Percentiles rank a stretch among this genome's conserved stretches.
These are phyloP conservation scores for Phytophthora chlamydospora DNA, from an alignment of 352 stramenopile species.

Conservation along the genomic window DNA sequence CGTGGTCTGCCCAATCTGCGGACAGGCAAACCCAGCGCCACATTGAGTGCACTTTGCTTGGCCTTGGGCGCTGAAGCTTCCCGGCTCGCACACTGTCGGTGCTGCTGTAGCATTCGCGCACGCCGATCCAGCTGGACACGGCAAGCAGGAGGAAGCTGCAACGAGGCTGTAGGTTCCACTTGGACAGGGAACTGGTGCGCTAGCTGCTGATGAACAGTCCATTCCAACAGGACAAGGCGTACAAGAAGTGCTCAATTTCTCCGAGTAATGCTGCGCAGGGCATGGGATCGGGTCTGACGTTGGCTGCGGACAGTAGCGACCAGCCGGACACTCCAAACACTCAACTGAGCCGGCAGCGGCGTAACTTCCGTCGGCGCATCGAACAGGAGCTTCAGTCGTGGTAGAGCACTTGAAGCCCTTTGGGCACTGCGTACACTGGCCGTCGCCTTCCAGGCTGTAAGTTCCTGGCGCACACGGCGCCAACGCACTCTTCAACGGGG, in stretches of 20 bases:
- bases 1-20: slow-evolving; percentile 41
- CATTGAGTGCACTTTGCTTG: slow-evolving; percentile 66
- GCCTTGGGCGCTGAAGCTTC: slow-evolving; percentile 52
- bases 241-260: slow-evolving; percentile 43
- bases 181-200: slow-evolving; percentile 39
- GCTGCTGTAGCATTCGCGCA: slow-evolving; percentile 37
- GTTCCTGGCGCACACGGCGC: slow-evolving; percentile 37
- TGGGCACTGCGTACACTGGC: slow-evolving; percentile 51
- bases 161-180: slow-evolving; percentile 53
- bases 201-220: slow-evolving; percentile 50
- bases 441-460: slow-evolving; percentile 52
- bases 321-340: slow-evolving; percentile 51
- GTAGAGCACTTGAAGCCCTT: slow-evolving; percentile 52
- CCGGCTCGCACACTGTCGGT: slow-evolving; percentile 51
- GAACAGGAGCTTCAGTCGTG: slow-evolving; percentile 39
- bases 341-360: slow-evolving; percentile 31
- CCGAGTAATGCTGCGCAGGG: slow-evolving; percentile 49
- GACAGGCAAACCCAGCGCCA: slow-evolving; percentile 63
- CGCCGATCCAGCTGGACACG: slow-evolving; percentile 45
- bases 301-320: slow-evolving; percentile 53
- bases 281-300: slow-evolving; percentile 45
- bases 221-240: slow-evolving; percentile 54
- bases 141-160: slow-evolving; percentile 41
- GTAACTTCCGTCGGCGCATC: slow-evolving; percentile 44
- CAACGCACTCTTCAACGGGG: slow-evolving; percentile 18